Evolutionary conservation across 768 basidiomycete genomes (phyloP), one percentile per base, ranked within the genome.

Genomic region (Russula abietina): DNA sequence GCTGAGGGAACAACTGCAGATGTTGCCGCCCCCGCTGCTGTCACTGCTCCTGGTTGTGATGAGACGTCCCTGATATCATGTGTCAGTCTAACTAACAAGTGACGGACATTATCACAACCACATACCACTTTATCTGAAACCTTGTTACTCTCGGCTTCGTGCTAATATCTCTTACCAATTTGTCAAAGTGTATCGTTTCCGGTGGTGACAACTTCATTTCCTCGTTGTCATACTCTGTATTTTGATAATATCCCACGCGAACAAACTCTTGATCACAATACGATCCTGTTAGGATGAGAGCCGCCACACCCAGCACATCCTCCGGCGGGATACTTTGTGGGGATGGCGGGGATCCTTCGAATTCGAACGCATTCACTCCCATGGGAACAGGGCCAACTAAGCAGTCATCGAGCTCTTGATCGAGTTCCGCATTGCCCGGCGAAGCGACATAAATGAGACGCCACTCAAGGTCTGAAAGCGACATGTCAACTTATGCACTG

Each of bases 231-330:
- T 98, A 98, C 74, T 98, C 96, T 28, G 95, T 98, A 71, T 98
- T 95, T 75, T 98, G 97, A 74, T 99, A 99, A 73, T 99, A 98
- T 8, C 97, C 97, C 30, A 99, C 95, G 51, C 96, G 86, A n/a
- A 99, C 96, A 71, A 99, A 99, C 73, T 98, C 97, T 70, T 97
- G 95, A 56, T 98, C 96, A 43, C 87, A 85, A 75, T 98, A 99
- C 12, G 91, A 91, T 8, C 93, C 97, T 0, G 95, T 98, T 56
- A 99, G 83, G 70, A 99, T 98, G 71, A 98, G 87, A 7, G 96
- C 97, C 2, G 96, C 92, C 19, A 99, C 95, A 51, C 97, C 97
- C 14, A 99, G 81, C 36, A 96, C 91, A 71, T 98, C 96, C 65
- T 91, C 87, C 36, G 83, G 70, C 2, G 94, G 95, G 67, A 98